Conservation (phyloP, 1,284 basidiomycete genomes). For the Sporisorium iseilematis-ciliati region DNA sequence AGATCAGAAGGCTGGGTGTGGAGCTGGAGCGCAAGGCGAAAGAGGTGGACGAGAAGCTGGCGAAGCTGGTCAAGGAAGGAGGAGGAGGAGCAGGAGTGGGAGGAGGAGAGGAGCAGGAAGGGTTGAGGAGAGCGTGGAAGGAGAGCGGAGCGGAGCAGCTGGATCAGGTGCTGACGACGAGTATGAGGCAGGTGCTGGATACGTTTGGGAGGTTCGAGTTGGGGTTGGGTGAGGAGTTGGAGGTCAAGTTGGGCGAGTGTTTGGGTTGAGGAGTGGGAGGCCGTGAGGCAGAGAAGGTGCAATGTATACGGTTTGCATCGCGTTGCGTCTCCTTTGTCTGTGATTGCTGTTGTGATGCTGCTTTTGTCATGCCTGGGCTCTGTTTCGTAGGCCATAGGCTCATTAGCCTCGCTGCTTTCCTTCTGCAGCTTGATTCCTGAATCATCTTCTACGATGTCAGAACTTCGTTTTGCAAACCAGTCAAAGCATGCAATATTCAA, state of each 20-base stretch:
- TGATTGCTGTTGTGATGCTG: no score
- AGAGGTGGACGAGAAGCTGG: slow-evolving; percentile 21
- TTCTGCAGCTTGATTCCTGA: no score
- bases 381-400: no score
- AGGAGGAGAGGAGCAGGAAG: slow-evolving; percentile 8
- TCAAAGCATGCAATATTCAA: no score
- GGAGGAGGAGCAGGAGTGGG: background rate
- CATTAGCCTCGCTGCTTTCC: no score
- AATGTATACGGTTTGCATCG: no score
- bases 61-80: background rate
- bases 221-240: slow-evolving; percentile 32
- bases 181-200: slow-evolving; percentile 32
- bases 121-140: slow-evolving; percentile 29
- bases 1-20: slow-evolving; percentile 26
- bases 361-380: no score
- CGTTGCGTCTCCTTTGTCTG: no score
- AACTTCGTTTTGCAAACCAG: no score
- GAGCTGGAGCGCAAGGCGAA: slow-evolving; percentile 33
- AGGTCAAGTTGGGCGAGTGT: slow-evolving; percentile 35
- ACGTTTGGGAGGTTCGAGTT: slow-evolving; percentile 42
- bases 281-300: no score
- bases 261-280: no score
- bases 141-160: slow-evolving; percentile 24
- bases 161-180: slow-evolving; percentile 13
- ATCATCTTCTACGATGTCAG: no score